Evolutionary conservation across 768 basidiomycete genomes (phyloP).

Genomic region (Leccinellum rugosiceps): DNA sequence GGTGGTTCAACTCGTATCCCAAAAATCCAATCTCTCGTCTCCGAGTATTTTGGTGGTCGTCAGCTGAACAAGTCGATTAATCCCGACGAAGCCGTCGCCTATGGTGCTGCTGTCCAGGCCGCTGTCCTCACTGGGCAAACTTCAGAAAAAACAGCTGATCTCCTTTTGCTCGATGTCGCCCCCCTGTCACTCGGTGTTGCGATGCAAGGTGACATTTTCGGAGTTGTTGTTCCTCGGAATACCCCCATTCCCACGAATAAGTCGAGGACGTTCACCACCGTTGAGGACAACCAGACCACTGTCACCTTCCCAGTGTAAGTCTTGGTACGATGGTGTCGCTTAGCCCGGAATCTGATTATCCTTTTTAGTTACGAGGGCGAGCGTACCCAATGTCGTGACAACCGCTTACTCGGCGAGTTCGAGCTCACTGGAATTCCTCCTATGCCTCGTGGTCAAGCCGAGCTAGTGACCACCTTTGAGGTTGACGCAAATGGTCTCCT

Average conservation of each 20-base stretch:
- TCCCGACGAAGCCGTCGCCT: conserved; percentile 99
- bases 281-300: conserved; percentile 99
- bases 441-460: conserved; percentile 99
- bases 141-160: conserved; percentile 97
- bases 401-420: conserved; percentile 98
- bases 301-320: conserved; percentile 98
- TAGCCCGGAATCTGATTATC: conserved; percentile 7
- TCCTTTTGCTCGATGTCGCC: conserved; percentile 97
- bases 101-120: conserved; percentile 99
- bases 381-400: conserved; percentile 99
- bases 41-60: conserved; percentile 97
- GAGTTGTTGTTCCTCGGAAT: conserved; percentile 98
- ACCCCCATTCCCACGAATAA: conserved; percentile 99
- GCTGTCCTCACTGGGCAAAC: conserved; percentile 98
- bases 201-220: conserved; percentile 99
- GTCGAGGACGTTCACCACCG: conserved; percentile 97
- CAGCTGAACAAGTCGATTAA: conserved; percentile 99
- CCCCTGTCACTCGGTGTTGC: conserved; percentile 99
- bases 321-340: background rate
- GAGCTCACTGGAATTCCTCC: conserved; percentile 99
- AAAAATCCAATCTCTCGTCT: conserved; percentile 96
- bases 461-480: conserved; percentile 99
- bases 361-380: conserved; percentile 88
- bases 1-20: conserved; percentile 99
- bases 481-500: conserved; percentile 99